Conservation (phyloP, 345 rosid species). For the Salix exigua region DNA sequence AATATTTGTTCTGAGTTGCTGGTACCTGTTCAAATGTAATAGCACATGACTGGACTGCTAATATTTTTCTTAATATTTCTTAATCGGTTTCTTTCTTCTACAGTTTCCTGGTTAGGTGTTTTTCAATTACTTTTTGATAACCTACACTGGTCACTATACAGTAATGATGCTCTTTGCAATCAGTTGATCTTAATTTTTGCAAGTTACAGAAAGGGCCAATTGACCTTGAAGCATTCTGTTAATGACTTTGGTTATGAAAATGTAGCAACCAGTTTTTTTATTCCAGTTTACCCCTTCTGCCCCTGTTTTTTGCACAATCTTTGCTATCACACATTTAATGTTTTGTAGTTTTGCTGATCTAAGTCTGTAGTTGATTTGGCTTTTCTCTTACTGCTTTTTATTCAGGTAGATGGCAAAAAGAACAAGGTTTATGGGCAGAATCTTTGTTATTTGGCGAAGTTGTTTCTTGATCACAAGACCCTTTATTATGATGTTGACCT, state of each 20-base stretch:
- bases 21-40: not conserved
- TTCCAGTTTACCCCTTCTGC: not conserved
- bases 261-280: not conserved
- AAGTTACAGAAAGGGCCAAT: not conserved
- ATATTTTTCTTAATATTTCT: not conserved
- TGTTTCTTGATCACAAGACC: constrained; percentile 98
- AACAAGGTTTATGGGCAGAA: constrained; percentile 99
- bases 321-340: not conserved
- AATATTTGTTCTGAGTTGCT: not conserved
- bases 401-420: constrained; percentile 88
- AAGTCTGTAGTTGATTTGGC: constrained; percentile 1
- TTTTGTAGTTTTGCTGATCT: not conserved
- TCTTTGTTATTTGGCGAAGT: constrained; percentile 92
- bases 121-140: not conserved
- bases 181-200: not conserved
- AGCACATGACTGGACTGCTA: not conserved
- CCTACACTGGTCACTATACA: not conserved
- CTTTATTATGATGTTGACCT: constrained; percentile 97
- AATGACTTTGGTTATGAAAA: not conserved
- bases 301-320: not conserved
- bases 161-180: not conserved
- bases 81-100: not conserved
- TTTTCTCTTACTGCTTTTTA: constrained; percentile 5
- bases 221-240: not conserved
- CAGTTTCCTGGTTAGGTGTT: not conserved